phyloP scores from a whole-genome alignment of 148 eudicot species.

The Rhododendron simsii region DNA sequence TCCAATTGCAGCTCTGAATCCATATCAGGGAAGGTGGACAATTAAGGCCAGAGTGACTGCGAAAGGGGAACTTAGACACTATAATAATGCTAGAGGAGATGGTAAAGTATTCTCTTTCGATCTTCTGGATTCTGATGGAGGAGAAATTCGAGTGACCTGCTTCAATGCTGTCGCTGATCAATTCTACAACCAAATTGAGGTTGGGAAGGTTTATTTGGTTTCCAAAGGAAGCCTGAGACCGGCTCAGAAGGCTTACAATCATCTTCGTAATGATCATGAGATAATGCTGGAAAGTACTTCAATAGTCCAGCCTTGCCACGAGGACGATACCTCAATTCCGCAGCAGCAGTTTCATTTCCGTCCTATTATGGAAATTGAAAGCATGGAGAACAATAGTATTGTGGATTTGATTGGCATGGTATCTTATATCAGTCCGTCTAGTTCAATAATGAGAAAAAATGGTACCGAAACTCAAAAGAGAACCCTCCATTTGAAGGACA shows the following conservation, averaged over 20 bases:
- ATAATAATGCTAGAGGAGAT: conserved; percentile 69
- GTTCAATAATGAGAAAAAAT: conserved; percentile 72
- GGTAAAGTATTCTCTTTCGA: conserved; percentile 94
- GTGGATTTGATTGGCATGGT: conserved; percentile 89
- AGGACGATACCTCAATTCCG: conserved; percentile 68
- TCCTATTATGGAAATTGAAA: conserved; percentile 66
- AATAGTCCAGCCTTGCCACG: conserved; percentile 64
- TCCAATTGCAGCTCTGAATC: conserved; percentile 84
- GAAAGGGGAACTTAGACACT: conserved; percentile 70
- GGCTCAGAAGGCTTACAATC: conserved; percentile 80
- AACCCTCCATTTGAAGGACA: conserved; percentile 73
- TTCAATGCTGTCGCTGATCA: conserved; percentile 92
- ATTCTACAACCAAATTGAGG: conserved; percentile 62
- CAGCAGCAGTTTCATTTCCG: conserved; percentile 74
- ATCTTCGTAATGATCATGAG: conserved; percentile 76
- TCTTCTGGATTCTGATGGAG: conserved; percentile 90
- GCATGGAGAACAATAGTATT: conserved; percentile 47
- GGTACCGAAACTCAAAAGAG: conserved; percentile 80
- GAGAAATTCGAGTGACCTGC: conserved; percentile 89
- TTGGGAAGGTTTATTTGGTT: conserved; percentile 67
- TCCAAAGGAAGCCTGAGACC: conserved; percentile 77
- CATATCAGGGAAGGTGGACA: conserved; percentile 89
- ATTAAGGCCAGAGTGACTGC: conserved; percentile 92
- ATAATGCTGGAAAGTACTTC: conserved; percentile 64
- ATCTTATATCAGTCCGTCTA: conserved; percentile 57